phyloP scores from a whole-genome alignment of 495 filamentous ascomycete genomes.

The Xylaria curta region DNA sequence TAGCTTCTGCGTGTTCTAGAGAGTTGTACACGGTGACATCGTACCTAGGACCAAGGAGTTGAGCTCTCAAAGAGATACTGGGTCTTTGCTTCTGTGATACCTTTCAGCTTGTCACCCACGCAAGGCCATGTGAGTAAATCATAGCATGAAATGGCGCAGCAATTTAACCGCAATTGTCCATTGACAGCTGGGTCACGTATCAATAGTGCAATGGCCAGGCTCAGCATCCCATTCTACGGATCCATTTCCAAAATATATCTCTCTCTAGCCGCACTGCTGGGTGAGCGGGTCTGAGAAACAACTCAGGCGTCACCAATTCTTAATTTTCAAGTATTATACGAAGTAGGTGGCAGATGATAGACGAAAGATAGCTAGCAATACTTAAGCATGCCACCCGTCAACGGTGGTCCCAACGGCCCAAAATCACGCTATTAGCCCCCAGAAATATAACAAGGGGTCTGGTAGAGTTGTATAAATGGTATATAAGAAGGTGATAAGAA shows the following conservation, averaged over 20 bases:
- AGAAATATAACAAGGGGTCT: background rate
- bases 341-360: background rate
- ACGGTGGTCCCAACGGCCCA: background rate
- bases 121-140: background rate
- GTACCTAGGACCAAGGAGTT: background rate
- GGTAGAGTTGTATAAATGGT: background rate
- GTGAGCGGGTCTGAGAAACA: background rate
- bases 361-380: background rate
- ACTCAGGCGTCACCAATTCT: background rate
- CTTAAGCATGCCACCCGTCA: background rate
- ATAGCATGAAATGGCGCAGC: background rate
- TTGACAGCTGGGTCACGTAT: background rate
- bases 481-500: background rate
- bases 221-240: too few species aligned
- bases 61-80: background rate
- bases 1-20: background rate
- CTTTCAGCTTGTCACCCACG: background rate
- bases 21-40: background rate
- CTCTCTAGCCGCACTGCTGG: slow-evolving; percentile 2
- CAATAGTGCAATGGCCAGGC: background rate
- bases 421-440: background rate
- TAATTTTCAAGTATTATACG: background rate
- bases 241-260: background rate
- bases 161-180: background rate
- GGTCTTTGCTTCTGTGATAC: background rate